A percentile compares a stretch with the other conserved stretches of the same genome.
phyloP scores from a whole-genome alignment of 164 flowering plant species.

The Aristolochia contorta region DNA sequence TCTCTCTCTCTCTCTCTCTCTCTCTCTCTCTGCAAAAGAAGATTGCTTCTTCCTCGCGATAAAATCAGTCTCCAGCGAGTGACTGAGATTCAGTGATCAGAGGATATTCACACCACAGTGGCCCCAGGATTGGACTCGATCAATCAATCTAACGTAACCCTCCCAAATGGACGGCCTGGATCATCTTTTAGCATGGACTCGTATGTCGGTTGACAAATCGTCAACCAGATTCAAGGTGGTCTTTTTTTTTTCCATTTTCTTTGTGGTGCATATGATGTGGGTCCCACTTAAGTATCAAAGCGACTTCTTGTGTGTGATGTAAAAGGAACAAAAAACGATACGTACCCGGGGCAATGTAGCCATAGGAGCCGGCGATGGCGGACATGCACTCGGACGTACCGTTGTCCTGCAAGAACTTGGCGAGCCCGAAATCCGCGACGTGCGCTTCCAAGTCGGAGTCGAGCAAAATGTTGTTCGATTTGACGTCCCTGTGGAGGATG shows the following conservation, averaged over 20 bases:
- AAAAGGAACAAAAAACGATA: neutral
- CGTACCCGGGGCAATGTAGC: slow-evolving; percentile 79
- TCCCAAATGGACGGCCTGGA: no score
- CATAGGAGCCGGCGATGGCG: slow-evolving; percentile 80
- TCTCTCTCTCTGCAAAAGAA: slow-evolving; percentile 1
- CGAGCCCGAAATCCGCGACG: slow-evolving; percentile 77
- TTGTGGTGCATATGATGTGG: no score
- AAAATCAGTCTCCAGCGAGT: neutral
- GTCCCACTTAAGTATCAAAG: neutral
- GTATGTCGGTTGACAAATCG: no score
- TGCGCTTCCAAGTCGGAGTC: slow-evolving; percentile 62
- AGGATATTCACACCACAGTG: no score
- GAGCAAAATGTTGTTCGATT: slow-evolving; percentile 68
- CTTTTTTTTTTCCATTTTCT: no score
- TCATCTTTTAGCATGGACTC: no score
- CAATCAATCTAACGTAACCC: no score
- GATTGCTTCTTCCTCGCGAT: neutral
- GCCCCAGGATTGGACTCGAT: no score
- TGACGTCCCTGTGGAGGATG: slow-evolving; percentile 67
- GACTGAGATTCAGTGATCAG: no score
- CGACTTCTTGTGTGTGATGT: neutral
- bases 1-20: no score
- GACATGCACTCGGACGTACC: slow-evolving; percentile 76
- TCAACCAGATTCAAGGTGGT: no score
- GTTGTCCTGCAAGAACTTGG: slow-evolving; percentile 55